phyloP scores from a whole-genome alignment of 805 yeast species.

The Hanseniaspora vineae region DNA sequence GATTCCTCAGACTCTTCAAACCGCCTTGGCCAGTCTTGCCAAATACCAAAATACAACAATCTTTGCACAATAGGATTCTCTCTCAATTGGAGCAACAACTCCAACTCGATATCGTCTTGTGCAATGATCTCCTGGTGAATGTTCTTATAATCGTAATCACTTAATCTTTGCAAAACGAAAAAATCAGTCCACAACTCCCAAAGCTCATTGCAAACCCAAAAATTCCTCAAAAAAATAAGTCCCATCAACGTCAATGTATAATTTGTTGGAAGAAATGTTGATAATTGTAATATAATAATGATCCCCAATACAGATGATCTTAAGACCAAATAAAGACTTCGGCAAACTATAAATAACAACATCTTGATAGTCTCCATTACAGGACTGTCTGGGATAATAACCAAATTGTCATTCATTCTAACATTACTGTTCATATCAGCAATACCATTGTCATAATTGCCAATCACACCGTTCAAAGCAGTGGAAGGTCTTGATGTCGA shows the following conservation, averaged over 20 bases:
- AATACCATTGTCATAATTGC: no score
- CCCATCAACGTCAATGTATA: slow-evolving; percentile 9
- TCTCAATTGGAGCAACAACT: background rate
- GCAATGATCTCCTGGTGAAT: background rate
- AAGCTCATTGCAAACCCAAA: slow-evolving; percentile 15
- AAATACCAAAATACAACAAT: background rate
- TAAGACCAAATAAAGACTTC: slow-evolving; percentile 12
- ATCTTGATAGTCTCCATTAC: background rate
- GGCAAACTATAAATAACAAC: slow-evolving; percentile 8
- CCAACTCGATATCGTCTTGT: background rate
- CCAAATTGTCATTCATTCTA: slow-evolving; percentile 1
- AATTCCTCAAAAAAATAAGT: slow-evolving; percentile 9
- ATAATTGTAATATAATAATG: slow-evolving; percentile 12
- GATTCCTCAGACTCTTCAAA: no score
- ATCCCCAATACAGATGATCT: slow-evolving; percentile 13
- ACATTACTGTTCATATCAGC: background rate
- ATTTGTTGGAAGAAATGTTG: slow-evolving; percentile 10
- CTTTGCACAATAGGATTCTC: slow-evolving; percentile 1
- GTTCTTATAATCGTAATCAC: slow-evolving; percentile 4
- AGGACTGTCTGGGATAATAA: slow-evolving; percentile 2
- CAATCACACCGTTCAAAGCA: background rate
- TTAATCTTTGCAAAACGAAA: slow-evolving; percentile 5
- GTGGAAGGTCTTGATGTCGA: background rate
- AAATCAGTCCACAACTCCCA: slow-evolving; percentile 18
- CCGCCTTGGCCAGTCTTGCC: no score